phyloP scores from a whole-genome alignment of 352 stramenopile species.

The Pythium dissotocum region DNA sequence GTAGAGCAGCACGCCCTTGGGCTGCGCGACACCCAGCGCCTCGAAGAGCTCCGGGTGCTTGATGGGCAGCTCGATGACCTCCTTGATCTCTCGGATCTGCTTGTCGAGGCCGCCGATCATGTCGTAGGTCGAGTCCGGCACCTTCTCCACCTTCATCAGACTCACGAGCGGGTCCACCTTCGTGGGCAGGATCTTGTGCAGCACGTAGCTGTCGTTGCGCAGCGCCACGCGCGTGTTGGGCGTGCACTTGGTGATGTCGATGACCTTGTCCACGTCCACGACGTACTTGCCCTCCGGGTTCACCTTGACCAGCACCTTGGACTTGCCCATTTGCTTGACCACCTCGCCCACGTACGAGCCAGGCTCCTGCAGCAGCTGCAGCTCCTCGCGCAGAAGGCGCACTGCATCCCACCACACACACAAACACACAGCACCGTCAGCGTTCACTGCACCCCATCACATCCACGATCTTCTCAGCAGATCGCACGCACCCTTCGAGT shows the following conservation, averaged over 20 bases:
- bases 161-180: conserved; percentile 95
- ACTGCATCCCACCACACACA: conserved; percentile 52
- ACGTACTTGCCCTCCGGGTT: conserved; percentile 99
- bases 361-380: conserved; percentile 98
- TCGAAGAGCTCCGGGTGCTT: conserved; percentile 98
- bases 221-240: conserved; percentile 99
- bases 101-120: conserved; percentile 97
- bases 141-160: conserved; percentile 96
- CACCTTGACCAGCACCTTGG: conserved; percentile 99
- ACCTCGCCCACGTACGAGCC: conserved; percentile 99
- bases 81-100: conserved; percentile 98
- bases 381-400: conserved; percentile 97
- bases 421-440: conserved; percentile 8
- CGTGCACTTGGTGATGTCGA: conserved; percentile 95
- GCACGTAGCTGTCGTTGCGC: conserved; percentile 98
- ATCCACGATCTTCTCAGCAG: not conserved
- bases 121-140: conserved; percentile 91
- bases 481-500: conserved; percentile 92
- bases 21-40: conserved; percentile 94
- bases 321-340: conserved; percentile 99
- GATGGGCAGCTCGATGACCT: conserved; percentile 98
- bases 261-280: conserved; percentile 98
- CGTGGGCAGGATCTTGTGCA: conserved; percentile 99
- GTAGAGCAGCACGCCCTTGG: conserved; percentile 97
- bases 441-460: not conserved